These are phyloP conservation scores for Vicia villosa DNA, from an alignment of 306 rosid species.

Conservation along the genomic window DNA sequence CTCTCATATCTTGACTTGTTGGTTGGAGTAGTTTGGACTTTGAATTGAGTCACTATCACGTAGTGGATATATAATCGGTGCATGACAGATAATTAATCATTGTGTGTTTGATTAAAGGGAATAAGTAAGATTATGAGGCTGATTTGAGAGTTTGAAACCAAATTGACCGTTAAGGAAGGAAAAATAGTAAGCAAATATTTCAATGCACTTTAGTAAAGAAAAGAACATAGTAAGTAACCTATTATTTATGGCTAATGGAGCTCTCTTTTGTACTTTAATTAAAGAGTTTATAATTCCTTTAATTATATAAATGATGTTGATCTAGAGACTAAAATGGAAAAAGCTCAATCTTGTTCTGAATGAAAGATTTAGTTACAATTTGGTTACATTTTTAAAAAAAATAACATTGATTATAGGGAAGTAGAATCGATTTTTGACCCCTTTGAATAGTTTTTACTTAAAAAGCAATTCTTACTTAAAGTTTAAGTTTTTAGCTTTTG, in stretches of 20 bases:
- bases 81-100: conserved; percentile 29
- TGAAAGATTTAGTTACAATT: background rate
- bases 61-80: conserved; percentile 26
- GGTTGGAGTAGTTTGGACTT: conserved; percentile 38
- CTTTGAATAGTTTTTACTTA: too few relatives aligned
- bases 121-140: conserved; percentile 14
- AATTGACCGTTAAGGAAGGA: conserved; percentile 17
- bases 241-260: background rate
- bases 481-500: too few relatives aligned
- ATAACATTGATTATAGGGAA: too few relatives aligned
- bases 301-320: background rate
- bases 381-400: too few relatives aligned
- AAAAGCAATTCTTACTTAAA: too few relatives aligned
- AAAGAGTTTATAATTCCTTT: conserved; percentile 2
- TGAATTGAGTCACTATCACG: conserved; percentile 30
- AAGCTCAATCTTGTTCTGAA: conserved; percentile 15
- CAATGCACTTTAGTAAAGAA: conserved; percentile 14
- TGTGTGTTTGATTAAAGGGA: conserved; percentile 9
- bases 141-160: conserved; percentile 11
- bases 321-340: too few relatives aligned
- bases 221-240: conserved; percentile 11
- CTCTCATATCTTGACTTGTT: conserved; percentile 34
- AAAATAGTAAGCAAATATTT: conserved; percentile 11
- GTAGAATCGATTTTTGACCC: too few relatives aligned
- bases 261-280: conserved; percentile 21